Evolutionary conservation across 2,329 filamentous ascomycete species (phyloP).

Genomic region (Sarocladium kiliense): DNA sequence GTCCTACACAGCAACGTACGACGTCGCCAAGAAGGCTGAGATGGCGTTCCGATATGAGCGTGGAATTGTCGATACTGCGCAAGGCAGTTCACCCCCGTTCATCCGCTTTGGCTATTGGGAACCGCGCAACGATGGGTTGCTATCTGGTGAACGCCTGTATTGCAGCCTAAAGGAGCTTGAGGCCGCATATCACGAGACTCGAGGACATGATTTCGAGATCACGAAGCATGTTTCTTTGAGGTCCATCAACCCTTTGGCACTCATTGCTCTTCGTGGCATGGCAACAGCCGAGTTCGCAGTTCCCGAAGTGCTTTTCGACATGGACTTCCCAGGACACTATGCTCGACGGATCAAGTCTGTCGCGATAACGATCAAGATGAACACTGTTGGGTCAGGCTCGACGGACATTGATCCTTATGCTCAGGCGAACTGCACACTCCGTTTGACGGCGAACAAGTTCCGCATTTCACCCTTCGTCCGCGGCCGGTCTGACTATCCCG

Average conservation of each 20-base stretch:
- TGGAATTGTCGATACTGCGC: neutral
- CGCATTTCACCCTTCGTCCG: slow-evolving; percentile 13
- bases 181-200: slow-evolving; percentile 1
- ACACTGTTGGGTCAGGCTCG: neutral
- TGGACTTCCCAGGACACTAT: slow-evolving; percentile 36
- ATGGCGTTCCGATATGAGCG: slow-evolving; percentile 11
- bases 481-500: neutral
- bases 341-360: slow-evolving; percentile 28
- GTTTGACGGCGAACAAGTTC: neutral
- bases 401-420: slow-evolving; percentile 21
- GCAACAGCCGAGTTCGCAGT: slow-evolving; percentile 14
- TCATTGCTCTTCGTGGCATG: slow-evolving; percentile 8
- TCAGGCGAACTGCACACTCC: slow-evolving; percentile 19
- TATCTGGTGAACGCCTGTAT: slow-evolving; percentile 4
- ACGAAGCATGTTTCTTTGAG: slow-evolving; percentile 12
- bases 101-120: slow-evolving; percentile 8
- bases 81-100: neutral
- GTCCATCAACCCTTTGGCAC: slow-evolving; percentile 6
- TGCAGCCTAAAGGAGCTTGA: slow-evolving; percentile 9
- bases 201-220: slow-evolving; percentile 12
- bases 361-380: slow-evolving; percentile 21
- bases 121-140: neutral
- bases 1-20: neutral
- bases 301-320: slow-evolving; percentile 28
- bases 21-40: slow-evolving; percentile 8